These are phyloP conservation scores for Brassica rapa DNA, from an alignment of 345 rosid species.

Conservation along the genomic window DNA sequence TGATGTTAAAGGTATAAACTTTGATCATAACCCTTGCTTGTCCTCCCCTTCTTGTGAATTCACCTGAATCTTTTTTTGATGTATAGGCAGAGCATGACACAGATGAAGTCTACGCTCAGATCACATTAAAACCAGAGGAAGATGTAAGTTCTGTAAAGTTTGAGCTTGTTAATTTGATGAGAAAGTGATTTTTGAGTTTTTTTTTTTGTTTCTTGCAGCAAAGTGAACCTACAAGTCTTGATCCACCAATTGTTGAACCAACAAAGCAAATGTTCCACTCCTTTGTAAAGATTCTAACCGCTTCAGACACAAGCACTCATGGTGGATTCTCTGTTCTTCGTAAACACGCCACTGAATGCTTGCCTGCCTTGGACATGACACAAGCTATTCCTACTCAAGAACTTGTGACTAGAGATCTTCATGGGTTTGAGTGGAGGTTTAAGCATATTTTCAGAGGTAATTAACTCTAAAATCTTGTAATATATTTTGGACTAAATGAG, in stretches of 20 bases:
- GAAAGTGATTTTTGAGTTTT: neutral
- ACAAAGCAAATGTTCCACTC: slow-evolving; percentile 55
- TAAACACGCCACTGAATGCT: slow-evolving; percentile 81
- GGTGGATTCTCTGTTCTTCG: slow-evolving; percentile 94
- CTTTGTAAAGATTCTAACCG: slow-evolving; percentile 81
- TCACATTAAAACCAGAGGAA: slow-evolving; percentile 67
- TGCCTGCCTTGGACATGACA: slow-evolving; percentile 49
- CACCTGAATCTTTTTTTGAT: slow-evolving; percentile 1
- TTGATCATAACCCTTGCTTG: neutral
- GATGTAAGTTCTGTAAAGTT: slow-evolving; percentile 48
- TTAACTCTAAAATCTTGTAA: neutral
- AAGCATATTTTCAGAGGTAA: slow-evolving; percentile 81
- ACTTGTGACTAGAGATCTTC: slow-evolving; percentile 70
- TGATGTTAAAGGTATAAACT: slow-evolving; percentile 55
- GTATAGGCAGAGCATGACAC: slow-evolving; percentile 76
- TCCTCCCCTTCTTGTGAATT: neutral
- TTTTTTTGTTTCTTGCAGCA: slow-evolving; percentile 45
- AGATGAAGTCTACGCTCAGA: slow-evolving; percentile 90
- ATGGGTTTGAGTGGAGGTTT: slow-evolving; percentile 81
- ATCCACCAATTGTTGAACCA: slow-evolving; percentile 51
- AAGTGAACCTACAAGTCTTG: slow-evolving; percentile 59
- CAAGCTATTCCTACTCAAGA: slow-evolving; percentile 68
- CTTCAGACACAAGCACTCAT: slow-evolving; percentile 91
- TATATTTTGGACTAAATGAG: neutral
- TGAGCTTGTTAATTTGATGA: neutral